phyloP scores from a whole-genome alignment of 2,329 filamentous ascomycete genomes.

The Neofusicoccum umdonicola region DNA sequence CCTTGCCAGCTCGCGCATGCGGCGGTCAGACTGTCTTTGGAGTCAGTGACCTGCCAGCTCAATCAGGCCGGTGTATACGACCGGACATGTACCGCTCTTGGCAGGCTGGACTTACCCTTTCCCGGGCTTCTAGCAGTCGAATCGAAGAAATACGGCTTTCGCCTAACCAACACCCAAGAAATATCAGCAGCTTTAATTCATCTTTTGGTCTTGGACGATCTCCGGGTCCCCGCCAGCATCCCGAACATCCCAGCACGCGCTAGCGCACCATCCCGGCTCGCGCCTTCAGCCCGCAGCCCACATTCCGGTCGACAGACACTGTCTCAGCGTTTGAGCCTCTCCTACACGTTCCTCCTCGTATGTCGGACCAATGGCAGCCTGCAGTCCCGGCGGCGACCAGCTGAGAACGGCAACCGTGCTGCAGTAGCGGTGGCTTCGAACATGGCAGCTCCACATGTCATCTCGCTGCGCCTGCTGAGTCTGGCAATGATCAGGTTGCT shows the following conservation, averaged over 20 bases:
- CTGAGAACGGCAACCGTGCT: not conserved
- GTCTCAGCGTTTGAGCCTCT: constrained; percentile 14
- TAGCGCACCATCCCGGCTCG: not conserved
- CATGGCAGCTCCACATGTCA: constrained; percentile 2
- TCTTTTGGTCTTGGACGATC: not conserved
- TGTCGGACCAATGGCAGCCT: not conserved
- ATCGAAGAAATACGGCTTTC: not conserved
- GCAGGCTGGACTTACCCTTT: not conserved
- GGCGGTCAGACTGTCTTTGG: not conserved
- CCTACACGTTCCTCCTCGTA: not conserved
- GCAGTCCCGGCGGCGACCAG: not conserved
- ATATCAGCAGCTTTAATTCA: not conserved
- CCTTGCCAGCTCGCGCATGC: not conserved
- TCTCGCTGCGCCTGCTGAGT: constrained; percentile 10
- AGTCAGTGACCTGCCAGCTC: not conserved
- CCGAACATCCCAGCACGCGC: constrained; percentile 1
- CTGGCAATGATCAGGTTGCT: constrained; percentile 4
- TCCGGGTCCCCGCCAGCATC: constrained; percentile 4
- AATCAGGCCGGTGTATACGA: not conserved
- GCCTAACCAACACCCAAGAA: not conserved
- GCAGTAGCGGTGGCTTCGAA: constrained; percentile 1
- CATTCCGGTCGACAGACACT: not conserved
- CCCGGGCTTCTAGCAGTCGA: not conserved
- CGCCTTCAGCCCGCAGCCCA: not conserved
- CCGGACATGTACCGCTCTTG: not conserved